Evolutionary conservation across 345 rosid species (phyloP).

Genomic region (Dovyalis caffra): DNA sequence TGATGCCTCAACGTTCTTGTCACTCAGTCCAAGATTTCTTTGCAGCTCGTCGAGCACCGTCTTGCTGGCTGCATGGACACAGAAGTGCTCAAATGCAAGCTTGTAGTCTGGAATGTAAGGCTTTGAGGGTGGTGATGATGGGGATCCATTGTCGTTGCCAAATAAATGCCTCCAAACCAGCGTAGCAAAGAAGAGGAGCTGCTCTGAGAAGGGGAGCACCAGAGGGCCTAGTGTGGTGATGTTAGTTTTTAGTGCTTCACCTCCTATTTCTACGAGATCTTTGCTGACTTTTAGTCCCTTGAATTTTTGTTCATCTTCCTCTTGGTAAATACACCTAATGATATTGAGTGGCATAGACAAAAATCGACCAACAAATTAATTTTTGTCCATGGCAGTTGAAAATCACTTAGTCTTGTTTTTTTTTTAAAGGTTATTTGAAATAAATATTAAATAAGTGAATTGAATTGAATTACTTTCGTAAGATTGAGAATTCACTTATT

Average conservation of each 20-base stretch:
- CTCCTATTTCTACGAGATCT: slow-evolving; percentile 81
- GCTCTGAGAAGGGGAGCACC: slow-evolving; percentile 92
- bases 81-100: slow-evolving; percentile 93
- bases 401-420: too few species aligned
- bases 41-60: slow-evolving; percentile 78
- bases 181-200: slow-evolving; percentile 72
- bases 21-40: slow-evolving; percentile 77
- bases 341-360: too few species aligned
- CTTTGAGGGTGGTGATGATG: slow-evolving; percentile 37
- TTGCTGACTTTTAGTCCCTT: slow-evolving; percentile 80
- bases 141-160: slow-evolving; percentile 16
- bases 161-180: slow-evolving; percentile 50
- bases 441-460: too few species aligned
- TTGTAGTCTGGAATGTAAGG: slow-evolving; percentile 96
- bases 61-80: slow-evolving; percentile 87
- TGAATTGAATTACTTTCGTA: too few species aligned
- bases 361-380: too few species aligned
- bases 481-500: too few species aligned
- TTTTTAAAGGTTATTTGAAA: too few species aligned
- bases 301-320: slow-evolving; percentile 75
- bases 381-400: too few species aligned
- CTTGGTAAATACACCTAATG: slow-evolving; percentile 71
- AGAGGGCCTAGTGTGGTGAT: slow-evolving; percentile 94
- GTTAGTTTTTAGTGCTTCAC: slow-evolving; percentile 91
- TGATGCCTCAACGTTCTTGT: slow-evolving; percentile 75